phyloP scores from a whole-genome alignment of 2,329 filamentous ascomycete species.

The Domatiomyces globalis region DNA sequence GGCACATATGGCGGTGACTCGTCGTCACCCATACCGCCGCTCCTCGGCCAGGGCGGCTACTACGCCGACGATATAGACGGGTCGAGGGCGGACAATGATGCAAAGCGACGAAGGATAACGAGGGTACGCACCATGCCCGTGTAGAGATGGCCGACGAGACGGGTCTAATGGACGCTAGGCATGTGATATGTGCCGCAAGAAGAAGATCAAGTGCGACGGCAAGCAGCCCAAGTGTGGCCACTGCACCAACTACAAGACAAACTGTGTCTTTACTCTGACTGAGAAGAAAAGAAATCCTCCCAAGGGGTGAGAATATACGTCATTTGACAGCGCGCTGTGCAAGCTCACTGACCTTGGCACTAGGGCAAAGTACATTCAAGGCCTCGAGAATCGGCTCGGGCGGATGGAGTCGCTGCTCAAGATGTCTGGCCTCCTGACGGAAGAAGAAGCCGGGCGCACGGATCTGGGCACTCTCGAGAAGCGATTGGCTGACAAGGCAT shows the following conservation, averaged over 20 bases:
- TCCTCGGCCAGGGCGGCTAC: slow-evolving; percentile 26
- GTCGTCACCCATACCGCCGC: slow-evolving; percentile 43
- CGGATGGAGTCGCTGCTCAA: slow-evolving; percentile 87
- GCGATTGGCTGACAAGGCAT: slow-evolving; percentile 43
- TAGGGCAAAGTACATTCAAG: slow-evolving; percentile 95
- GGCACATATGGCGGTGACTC: slow-evolving; percentile 48
- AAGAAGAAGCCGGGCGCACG: slow-evolving; percentile 71
- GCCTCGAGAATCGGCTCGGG: slow-evolving; percentile 83
- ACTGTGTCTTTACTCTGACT: slow-evolving; percentile 92
- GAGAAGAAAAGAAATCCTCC: slow-evolving; percentile 97
- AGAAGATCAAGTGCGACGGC: slow-evolving; percentile 91
- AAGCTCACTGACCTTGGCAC: slow-evolving; percentile 1
- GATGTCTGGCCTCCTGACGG: slow-evolving; percentile 70
- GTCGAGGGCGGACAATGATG: slow-evolving; percentile 52
- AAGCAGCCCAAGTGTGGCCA: slow-evolving; percentile 90
- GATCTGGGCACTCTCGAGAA: slow-evolving; percentile 82
- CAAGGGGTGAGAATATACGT: slow-evolving; percentile 58
- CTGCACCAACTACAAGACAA: slow-evolving; percentile 95
- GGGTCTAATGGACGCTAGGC: slow-evolving; percentile 39
- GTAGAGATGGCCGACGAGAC: slow-evolving; percentile 2
- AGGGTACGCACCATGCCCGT: slow-evolving; percentile 43
- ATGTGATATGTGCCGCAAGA: slow-evolving; percentile 79
- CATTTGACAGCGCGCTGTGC: not conserved
- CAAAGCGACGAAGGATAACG: slow-evolving; percentile 78
- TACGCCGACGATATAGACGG: slow-evolving; percentile 33